These are phyloP conservation scores for Trypanosoma platydactyli DNA, from an alignment of 208 protist species.

Conservation along the genomic window DNA sequence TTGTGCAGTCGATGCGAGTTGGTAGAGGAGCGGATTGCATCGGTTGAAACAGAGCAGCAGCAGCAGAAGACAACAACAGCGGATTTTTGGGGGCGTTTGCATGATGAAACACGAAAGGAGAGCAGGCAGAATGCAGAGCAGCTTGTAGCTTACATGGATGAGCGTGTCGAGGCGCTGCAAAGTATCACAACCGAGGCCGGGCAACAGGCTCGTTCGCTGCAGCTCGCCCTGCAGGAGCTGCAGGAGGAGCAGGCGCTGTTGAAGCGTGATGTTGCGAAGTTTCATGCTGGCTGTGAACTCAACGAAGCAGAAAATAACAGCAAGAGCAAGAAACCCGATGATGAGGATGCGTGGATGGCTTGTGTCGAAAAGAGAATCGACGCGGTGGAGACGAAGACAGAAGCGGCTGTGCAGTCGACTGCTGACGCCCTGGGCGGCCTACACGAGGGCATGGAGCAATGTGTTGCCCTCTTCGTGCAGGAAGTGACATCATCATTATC, in stretches of 20 bases:
- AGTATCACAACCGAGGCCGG: slow-evolving; percentile 1
- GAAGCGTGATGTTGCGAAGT: slow-evolving; percentile 10
- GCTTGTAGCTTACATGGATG: slow-evolving; percentile 2
- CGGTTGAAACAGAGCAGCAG: slow-evolving; percentile 1
- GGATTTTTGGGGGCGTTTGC: not conserved
- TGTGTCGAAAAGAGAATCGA: slow-evolving; percentile 4
- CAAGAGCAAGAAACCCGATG: not conserved
- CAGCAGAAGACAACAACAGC: no score
- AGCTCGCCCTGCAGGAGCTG: slow-evolving; percentile 11
- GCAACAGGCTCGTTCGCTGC: slow-evolving; percentile 15
- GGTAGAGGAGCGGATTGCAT: not conserved
- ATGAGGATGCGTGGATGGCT: slow-evolving; percentile 5
- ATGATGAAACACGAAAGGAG: slow-evolving; percentile 6
- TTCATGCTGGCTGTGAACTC: not conserved
- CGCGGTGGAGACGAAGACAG: slow-evolving; percentile 19
- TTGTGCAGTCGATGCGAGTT: not conserved
- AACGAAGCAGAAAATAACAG: not conserved
- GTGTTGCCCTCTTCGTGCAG: slow-evolving; percentile 36
- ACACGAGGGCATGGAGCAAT: slow-evolving; percentile 33
- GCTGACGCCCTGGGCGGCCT: slow-evolving; percentile 22
- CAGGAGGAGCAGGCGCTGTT: slow-evolving; percentile 10
- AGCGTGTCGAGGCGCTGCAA: not conserved
- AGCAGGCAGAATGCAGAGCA: slow-evolving; percentile 1
- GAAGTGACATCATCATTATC: slow-evolving; percentile 21
- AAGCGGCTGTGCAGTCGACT: slow-evolving; percentile 17